Base-by-base conservation (phyloP, 2,329 filamentous ascomycete genomes). In the Phaeosphaeriaceae sp. region DNA sequence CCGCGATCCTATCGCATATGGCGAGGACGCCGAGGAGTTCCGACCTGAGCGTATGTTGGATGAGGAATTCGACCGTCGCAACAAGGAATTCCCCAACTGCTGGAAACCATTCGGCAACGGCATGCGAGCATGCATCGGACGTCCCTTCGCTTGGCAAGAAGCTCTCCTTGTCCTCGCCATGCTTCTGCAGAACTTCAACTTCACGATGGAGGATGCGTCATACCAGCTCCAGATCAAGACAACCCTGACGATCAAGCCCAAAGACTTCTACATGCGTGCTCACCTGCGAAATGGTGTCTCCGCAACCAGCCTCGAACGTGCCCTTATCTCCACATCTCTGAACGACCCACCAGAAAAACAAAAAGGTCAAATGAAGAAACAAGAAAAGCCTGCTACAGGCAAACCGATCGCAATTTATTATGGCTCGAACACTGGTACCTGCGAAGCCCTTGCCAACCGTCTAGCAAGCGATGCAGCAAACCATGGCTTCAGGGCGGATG, bases 81-180 rank as follows among this genome's bases (percentile, higher is more conserved):
- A 76, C 47, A 73, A 72, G n/a, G 67, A 79, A 24, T 78, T 72
- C 22, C 76, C 77, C 7, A 76, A 79, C 45, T 72, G 70, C 64
- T 83, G 67, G 83, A 86, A 85, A 64, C 84, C 84, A 0, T 86
- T 86, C 58, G 84, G 84, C 0, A 86, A 81, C 33, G 84, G 84
- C 1, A 76, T 81, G 67, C 75, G 84, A 22, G 82, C 72, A 17
- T 86, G 84, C 56, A 85, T 86, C 31, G 84, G 84, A 4, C 75
- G 84, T 1, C 76, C 82, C 0, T 86, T 86, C 55, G 83, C 84
- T 0, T 84, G 82, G 81, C 84, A 86, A 64, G 84, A 86, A 58
- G 78, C 80, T 2, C 62, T 85, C 3, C 72, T 86, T 25, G 75
- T 76, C 19, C 70, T 76, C 48, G 79, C 78, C 0, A 76, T 81